These are phyloP conservation scores for Citrus cavaleriei DNA, from an alignment of 345 rosid species.

Conservation along the genomic window DNA sequence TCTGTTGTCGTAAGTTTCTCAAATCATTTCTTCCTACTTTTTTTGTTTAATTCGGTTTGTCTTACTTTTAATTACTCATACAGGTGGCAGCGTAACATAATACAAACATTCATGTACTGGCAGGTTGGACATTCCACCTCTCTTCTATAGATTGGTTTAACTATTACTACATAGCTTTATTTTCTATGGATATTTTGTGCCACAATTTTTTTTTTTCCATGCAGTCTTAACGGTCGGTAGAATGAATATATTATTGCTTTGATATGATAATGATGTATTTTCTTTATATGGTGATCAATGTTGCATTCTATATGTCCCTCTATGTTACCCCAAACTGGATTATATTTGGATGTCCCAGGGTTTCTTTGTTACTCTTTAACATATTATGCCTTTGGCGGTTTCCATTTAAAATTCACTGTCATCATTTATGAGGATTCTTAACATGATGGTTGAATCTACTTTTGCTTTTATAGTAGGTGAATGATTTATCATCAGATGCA, in stretches of 20 bases:
- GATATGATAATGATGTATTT: not conserved
- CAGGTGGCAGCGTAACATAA: conserved; percentile 98
- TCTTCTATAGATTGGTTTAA: not conserved
- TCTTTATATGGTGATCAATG: not conserved
- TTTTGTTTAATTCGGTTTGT: conserved; percentile 9
- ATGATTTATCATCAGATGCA: not conserved
- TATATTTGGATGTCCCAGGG: not conserved
- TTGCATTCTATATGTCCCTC: not conserved
- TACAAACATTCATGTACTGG: conserved; percentile 99
- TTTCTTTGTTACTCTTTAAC: not conserved
- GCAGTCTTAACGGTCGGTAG: not conserved
- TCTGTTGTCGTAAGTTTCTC: conserved; percentile 63
- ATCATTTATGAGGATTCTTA: not conserved
- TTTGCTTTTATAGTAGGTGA: not conserved
- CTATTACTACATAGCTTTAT: not conserved
- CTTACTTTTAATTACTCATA: conserved; percentile 4
- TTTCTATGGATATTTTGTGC: not conserved
- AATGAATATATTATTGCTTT: not conserved
- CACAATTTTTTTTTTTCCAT: not conserved
- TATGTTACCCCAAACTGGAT: not conserved
- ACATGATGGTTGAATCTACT: not conserved
- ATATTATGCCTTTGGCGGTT: not conserved
- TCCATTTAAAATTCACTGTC: not conserved
- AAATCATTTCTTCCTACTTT: conserved; percentile 4
- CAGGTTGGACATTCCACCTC: conserved; percentile 49